These are phyloP conservation scores for Suillus discolor DNA, from an alignment of 768 basidiomycete species.

Conservation along the genomic window DNA sequence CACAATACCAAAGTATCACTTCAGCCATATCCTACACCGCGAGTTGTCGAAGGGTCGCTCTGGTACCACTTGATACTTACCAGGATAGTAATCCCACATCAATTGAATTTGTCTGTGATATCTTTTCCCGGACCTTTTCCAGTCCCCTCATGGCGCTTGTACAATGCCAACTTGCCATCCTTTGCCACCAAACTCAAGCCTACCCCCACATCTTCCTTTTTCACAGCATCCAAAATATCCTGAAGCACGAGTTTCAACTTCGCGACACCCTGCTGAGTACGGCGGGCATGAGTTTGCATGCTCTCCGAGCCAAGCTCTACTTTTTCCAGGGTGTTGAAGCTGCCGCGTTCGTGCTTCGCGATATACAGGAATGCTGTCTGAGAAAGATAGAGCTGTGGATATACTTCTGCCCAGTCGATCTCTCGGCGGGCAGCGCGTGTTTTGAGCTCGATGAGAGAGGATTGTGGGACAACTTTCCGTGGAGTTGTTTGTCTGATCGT, in stretches of 20 bases:
- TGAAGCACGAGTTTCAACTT: conserved; percentile 32
- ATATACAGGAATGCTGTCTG: conserved; percentile 64
- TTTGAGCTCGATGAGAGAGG: conserved; percentile 37
- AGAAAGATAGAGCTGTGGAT: conserved; percentile 70
- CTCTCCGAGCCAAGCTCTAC: conserved; percentile 35
- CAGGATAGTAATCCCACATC: background rate
- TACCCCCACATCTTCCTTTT: conserved; percentile 53
- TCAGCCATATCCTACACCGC: background rate
- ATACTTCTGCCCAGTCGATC: conserved; percentile 60
- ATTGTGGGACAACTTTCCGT: conserved; percentile 36
- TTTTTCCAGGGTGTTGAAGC: conserved; percentile 53
- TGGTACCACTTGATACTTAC: background rate
- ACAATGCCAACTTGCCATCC: conserved; percentile 46
- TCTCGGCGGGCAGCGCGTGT: conserved; percentile 32
- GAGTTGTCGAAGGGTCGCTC: background rate
- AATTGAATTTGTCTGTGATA: conserved; percentile 25
- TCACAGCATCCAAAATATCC: conserved; percentile 49
- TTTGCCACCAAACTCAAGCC: conserved; percentile 58
- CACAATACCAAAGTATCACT: background rate
- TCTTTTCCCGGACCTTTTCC: conserved; percentile 23
- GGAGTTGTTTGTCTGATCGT: conserved; percentile 27
- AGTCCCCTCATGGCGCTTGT: conserved; percentile 41
- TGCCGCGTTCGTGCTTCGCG: conserved; percentile 57
- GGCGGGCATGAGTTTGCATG: conserved; percentile 25
- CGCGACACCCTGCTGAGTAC: conserved; percentile 21